Base-by-base conservation (phyloP, 2,329 filamentous ascomycete species). In the Calonectria montana region DNA sequence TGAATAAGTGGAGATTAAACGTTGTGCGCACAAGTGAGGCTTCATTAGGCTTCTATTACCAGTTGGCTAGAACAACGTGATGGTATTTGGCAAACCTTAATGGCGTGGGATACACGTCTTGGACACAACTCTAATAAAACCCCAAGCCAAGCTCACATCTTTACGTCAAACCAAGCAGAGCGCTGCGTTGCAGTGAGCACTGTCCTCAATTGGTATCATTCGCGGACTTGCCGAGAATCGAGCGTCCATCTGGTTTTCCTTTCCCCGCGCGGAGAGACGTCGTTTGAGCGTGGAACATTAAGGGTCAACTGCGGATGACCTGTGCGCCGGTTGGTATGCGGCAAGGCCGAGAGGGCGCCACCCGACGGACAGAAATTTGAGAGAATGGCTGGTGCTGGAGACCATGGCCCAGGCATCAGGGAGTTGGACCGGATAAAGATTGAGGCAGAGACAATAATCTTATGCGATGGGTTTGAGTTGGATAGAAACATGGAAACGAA, bases 371-470 rank as follows among this genome's bases (percentile, higher is more conserved):
- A 37, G 53, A 37, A 59, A 59, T 59, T 59, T 39, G 31, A 59
- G 31, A 59, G 53, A 37, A 59, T 59, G 53, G 53, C 53, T 59
- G 53, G 53, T 59, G 53, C 53, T 59, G 35, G 53, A 59, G 35
- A 39, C 21, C 13, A 59, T 25, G n/a, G 31, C 23, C 27, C 13
- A 23, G 50, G 31, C 25, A 8, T 57, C 18, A 21, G 35, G 18
- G 25, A 39, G 6, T 35, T 21, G 35, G 37, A 12, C 31, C 53
- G 53, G 31, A 59, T 25, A 18, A 16, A 39, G 31, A 59, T 23
- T 59, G 37, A 59, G 31, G n/a, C 31, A 13, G 29, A 12, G 37
- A 16, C 16, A 4, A 25, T 23, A 39, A 37, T 59, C 35, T 21
- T 35, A 59, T 25, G 35, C 35, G 31, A 37, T 35, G 31, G 13